Percentiles rank a stretch among this genome's conserved stretches.
These are phyloP conservation scores for Allium sativum DNA, from an alignment of 106 monocot species.

Conservation along the genomic window DNA sequence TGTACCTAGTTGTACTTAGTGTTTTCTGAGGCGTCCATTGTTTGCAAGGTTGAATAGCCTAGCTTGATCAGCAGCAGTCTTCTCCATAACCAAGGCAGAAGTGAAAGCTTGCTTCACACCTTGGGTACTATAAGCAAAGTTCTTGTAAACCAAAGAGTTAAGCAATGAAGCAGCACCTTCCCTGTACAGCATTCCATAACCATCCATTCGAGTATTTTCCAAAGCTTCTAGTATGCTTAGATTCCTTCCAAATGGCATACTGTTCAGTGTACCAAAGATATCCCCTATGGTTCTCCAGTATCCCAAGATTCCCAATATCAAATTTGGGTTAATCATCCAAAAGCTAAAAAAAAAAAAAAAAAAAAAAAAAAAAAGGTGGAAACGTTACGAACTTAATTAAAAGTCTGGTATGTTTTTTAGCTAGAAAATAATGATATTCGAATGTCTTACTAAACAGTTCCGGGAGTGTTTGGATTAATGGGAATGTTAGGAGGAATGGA, in stretches of 20 bases:
- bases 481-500: constrained; percentile 1
- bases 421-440: background rate
- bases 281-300: constrained; percentile 14
- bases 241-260: constrained; percentile 7
- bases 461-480: constrained; percentile 12
- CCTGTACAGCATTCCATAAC: constrained; percentile 6
- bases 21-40: constrained; percentile 12
- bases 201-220: constrained; percentile 8
- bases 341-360: constrained; percentile 7
- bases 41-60: constrained; percentile 16
- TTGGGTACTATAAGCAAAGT: constrained; percentile 7
- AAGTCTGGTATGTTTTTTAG: background rate
- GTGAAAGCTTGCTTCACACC: constrained; percentile 13
- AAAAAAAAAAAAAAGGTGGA: background rate
- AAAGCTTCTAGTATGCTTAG: constrained; percentile 13
- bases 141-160: constrained; percentile 17
- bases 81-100: constrained; percentile 8
- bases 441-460: constrained; percentile 10
- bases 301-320: constrained; percentile 12
- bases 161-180: constrained; percentile 16
- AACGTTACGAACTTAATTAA: background rate
- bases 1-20: background rate
- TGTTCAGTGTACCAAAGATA: background rate
- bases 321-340: constrained; percentile 10
- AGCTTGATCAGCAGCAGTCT: constrained; percentile 11